Evolutionary conservation across 148 eudicot genomes (phyloP), one percentile per base, ranked within the genome.

Genomic region (Rhododendron williamsianum): DNA sequence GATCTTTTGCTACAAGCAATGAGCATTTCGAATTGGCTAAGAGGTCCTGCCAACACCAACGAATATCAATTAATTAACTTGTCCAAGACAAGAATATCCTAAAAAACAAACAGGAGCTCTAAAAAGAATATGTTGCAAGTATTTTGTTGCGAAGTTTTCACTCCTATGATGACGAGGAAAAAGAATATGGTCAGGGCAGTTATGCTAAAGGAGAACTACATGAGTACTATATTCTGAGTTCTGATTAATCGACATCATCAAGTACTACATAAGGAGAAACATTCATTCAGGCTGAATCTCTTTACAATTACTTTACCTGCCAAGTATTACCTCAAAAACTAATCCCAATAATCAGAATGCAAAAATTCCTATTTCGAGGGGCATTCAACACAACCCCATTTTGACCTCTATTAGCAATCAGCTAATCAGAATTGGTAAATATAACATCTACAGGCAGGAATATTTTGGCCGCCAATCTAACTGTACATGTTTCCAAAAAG

Each of bases 1-100:
- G 99, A 89, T 95, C 98, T 93, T 91, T 97, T 87, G 98, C 94
- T 56, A 95, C 91, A 84, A 97, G 96, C 91, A 97, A 86, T 58
- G 98, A 95, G 91, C 99, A 97, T 88, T 90, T 92, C 30, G 95
- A 91, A 90, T 92, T 94, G 69, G 95, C 94, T 80, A 90, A 78
- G 81, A 97, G 93, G 87, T 97, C 98, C 99, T 97, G 95, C 80
- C 92, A 48, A 33, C 88, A 87, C 65, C 11, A 85, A 58, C n/a
- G 1, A 36, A 52, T 43, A 79, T 38, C 48, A 86, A 41, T 8
- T 45, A 38, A 9, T 52, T 56, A 76, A 38, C 18, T 84, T 74
- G 12, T 23, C 27, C 30, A 52, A 27, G 51, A 56, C 46, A n/a
- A 56, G 36, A 84, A 41, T 35, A 41, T 78, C 23, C 25, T 19